phyloP scores from a whole-genome alignment of 805 yeast genomes.

The Zygosaccharomyces siamensis region DNA sequence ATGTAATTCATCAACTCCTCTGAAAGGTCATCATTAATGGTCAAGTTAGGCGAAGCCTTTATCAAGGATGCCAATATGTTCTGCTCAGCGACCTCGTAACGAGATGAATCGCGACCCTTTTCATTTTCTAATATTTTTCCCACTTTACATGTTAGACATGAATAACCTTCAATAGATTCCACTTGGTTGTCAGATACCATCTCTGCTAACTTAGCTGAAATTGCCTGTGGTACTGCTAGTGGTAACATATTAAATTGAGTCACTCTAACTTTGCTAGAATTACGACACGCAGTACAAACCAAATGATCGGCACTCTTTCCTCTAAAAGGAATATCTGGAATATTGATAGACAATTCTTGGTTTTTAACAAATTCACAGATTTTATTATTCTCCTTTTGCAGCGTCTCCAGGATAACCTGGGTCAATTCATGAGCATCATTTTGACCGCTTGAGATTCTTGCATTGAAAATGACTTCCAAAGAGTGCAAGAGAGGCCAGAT shows the following conservation, averaged over 20 bases:
- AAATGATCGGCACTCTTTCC: constrained; percentile 65
- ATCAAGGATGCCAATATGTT: constrained; percentile 36
- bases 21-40: constrained; percentile 64
- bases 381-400: constrained; percentile 57
- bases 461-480: constrained; percentile 65
- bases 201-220: constrained; percentile 44
- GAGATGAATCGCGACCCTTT: constrained; percentile 18
- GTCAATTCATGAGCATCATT: constrained; percentile 95
- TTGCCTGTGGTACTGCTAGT: constrained; percentile 61
- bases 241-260: constrained; percentile 69
- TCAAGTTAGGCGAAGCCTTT: constrained; percentile 35
- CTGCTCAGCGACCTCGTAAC: constrained; percentile 29
- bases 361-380: constrained; percentile 35
- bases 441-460: constrained; percentile 73
- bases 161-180: constrained; percentile 73
- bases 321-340: constrained; percentile 69
- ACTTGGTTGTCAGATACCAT: constrained; percentile 53
- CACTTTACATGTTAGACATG: constrained; percentile 68
- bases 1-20: constrained; percentile 46
- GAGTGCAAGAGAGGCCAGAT: constrained; percentile 77
- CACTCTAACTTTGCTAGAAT: constrained; percentile 51
- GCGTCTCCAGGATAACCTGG: constrained; percentile 72
- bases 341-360: constrained; percentile 14
- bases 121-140: constrained; percentile 39
- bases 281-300: constrained; percentile 63